A percentile compares a stretch with the other conserved stretches of the same genome.
Conservation (phyloP, 176 grass and related monocot species). For the Pontederia paniculata region DNA sequence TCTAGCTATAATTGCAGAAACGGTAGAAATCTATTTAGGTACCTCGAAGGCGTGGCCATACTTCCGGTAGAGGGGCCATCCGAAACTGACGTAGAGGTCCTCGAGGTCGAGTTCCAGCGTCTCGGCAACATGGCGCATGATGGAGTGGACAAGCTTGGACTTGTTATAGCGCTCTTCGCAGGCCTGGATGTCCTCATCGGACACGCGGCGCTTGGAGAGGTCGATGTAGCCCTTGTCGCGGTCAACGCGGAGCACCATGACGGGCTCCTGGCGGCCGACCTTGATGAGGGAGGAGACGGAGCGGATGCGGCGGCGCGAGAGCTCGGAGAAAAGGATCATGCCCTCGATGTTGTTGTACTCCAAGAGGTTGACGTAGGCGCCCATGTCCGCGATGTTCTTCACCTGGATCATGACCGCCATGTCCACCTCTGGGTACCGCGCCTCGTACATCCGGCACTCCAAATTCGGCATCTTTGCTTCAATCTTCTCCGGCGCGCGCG, state of each 20-base stretch:
- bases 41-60: conserved; percentile 82
- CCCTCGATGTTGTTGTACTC: conserved; percentile 99
- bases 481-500: too few relatives aligned
- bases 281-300: conserved; percentile 90
- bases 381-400: conserved; percentile 93
- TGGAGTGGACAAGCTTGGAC: conserved; percentile 95
- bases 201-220: conserved; percentile 90
- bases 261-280: conserved; percentile 93
- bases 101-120: conserved; percentile 76
- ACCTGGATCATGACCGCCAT: conserved; percentile 95
- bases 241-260: conserved; percentile 90
- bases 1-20: too few relatives aligned
- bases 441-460: conserved; percentile 86
- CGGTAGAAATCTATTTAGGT: too few relatives aligned
- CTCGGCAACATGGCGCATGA: conserved; percentile 96
- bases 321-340: conserved; percentile 97
- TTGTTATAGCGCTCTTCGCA: conserved; percentile 96
- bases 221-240: conserved; percentile 92
- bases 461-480: conserved; percentile 44
- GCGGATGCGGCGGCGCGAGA: conserved; percentile 83
- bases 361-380: conserved; percentile 80
- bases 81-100: conserved; percentile 61
- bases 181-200: conserved; percentile 75
- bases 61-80: conserved; percentile 84
- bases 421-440: conserved; percentile 74